These are phyloP conservation scores for Penicillium alfredii DNA, from an alignment of 495 filamentous ascomycete genomes.

Conservation along the genomic window DNA sequence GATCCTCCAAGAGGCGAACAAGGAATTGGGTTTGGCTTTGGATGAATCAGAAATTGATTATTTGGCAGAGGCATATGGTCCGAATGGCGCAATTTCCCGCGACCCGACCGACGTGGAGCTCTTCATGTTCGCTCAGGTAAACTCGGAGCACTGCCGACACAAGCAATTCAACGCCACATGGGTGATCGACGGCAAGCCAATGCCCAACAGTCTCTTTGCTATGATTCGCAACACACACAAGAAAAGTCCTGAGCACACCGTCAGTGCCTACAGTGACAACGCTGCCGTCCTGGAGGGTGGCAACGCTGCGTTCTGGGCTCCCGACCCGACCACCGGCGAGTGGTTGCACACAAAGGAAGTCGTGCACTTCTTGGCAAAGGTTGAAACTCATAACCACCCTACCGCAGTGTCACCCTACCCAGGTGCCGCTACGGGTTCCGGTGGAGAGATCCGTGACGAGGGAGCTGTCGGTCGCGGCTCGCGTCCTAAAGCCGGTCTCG, in stretches of 20 bases:
- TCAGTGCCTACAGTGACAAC: slow-evolving; percentile 97
- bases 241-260: slow-evolving; percentile 64
- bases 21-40: slow-evolving; percentile 72
- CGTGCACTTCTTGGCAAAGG: slow-evolving; percentile 87
- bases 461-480: slow-evolving; percentile 91
- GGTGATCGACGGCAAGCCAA: slow-evolving; percentile 87
- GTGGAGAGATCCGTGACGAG: slow-evolving; percentile 92
- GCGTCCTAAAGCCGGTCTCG: slow-evolving; percentile 84
- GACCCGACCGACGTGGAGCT: slow-evolving; percentile 87
- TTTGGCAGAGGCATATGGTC: slow-evolving; percentile 73
- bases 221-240: slow-evolving; percentile 96
- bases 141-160: slow-evolving; percentile 57
- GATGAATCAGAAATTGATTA: slow-evolving; percentile 92
- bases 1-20: slow-evolving; percentile 76
- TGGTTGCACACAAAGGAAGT: slow-evolving; percentile 85
- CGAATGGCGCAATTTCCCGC: slow-evolving; percentile 59
- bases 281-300: slow-evolving; percentile 84
- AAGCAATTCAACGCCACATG: slow-evolving; percentile 94
- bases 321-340: slow-evolving; percentile 72
- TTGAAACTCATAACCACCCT: slow-evolving; percentile 97
- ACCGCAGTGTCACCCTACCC: slow-evolving; percentile 84
- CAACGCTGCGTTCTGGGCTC: slow-evolving; percentile 74
- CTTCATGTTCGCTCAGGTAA: slow-evolving; percentile 98
- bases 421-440: slow-evolving; percentile 88
- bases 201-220: slow-evolving; percentile 72